phyloP scores from a whole-genome alignment of 148 eudicot genomes.

The Camellia lanceoleosa region DNA sequence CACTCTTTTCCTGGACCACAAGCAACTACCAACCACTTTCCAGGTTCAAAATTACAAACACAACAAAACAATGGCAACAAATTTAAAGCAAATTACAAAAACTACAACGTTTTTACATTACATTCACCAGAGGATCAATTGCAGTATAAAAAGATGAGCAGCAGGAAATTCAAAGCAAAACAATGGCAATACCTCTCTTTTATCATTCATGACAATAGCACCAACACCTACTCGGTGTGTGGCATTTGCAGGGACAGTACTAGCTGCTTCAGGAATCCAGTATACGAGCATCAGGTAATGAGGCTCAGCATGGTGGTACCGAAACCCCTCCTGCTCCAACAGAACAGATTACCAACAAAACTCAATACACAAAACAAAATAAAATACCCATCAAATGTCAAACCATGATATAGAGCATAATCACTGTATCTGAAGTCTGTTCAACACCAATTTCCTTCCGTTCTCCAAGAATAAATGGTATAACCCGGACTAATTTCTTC shows the following conservation, averaged over 20 bases:
- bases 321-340: conserved; percentile 71
- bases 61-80: conserved; percentile 6
- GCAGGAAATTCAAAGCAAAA: conserved; percentile 2
- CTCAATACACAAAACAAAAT: too few species aligned
- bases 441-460: neutral
- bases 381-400: neutral
- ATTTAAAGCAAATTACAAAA: neutral
- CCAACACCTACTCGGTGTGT: conserved; percentile 72
- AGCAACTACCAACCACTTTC: conserved; percentile 50
- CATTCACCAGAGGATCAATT: neutral
- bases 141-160: neutral
- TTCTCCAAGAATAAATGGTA: neutral
- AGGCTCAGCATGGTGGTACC: conserved; percentile 87
- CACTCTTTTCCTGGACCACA: conserved; percentile 32
- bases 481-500: neutral
- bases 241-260: conserved; percentile 79
- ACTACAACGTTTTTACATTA: neutral
- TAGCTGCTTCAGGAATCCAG: conserved; percentile 65
- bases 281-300: conserved; percentile 73
- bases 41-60: conserved; percentile 1
- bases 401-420: neutral
- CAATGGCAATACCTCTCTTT: conserved; percentile 50
- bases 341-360: conserved; percentile 5
- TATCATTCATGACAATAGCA: conserved; percentile 67
- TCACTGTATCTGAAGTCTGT: conserved; percentile 1